Evolutionary conservation across 2,329 filamentous ascomycete genomes (phyloP).

Genomic region (Colletotrichum truncatum): DNA sequence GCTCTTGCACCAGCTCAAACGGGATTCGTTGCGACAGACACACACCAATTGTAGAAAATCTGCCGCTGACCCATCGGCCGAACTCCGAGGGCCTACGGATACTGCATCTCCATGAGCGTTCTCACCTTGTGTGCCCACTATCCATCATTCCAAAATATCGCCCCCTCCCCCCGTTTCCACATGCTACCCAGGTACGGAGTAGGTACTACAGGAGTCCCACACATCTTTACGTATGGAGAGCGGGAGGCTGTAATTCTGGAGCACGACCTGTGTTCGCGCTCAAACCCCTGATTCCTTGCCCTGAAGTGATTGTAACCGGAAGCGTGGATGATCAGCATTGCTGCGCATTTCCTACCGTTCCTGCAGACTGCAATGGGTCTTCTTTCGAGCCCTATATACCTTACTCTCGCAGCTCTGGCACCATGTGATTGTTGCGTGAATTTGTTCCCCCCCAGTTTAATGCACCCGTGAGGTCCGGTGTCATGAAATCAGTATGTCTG

Average conservation of each 20-base stretch:
- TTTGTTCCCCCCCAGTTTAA: background rate
- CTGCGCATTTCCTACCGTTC: background rate
- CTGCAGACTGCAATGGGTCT: background rate
- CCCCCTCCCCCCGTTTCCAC: background rate
- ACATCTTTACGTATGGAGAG: background rate
- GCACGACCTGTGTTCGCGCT: background rate
- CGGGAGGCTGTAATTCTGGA: background rate
- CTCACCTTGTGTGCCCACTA: background rate
- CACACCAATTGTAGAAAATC: background rate
- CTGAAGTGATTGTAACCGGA: background rate
- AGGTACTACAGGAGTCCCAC: background rate
- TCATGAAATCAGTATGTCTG: conserved; percentile 18
- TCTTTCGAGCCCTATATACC: background rate
- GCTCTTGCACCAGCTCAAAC: background rate
- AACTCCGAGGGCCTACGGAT: too few relatives aligned
- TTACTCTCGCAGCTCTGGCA: conserved; percentile 7
- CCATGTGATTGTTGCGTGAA: background rate
- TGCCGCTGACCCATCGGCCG: background rate
- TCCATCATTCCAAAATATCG: background rate
- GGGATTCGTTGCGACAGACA: background rate
- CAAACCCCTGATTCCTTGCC: background rate
- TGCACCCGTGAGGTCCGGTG: background rate
- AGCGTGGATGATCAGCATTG: conserved; percentile 7
- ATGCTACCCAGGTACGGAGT: background rate
- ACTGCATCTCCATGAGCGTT: too few relatives aligned